Conservation (phyloP, 148 eudicot species). For the Mesembryanthemum crystallinum region DNA sequence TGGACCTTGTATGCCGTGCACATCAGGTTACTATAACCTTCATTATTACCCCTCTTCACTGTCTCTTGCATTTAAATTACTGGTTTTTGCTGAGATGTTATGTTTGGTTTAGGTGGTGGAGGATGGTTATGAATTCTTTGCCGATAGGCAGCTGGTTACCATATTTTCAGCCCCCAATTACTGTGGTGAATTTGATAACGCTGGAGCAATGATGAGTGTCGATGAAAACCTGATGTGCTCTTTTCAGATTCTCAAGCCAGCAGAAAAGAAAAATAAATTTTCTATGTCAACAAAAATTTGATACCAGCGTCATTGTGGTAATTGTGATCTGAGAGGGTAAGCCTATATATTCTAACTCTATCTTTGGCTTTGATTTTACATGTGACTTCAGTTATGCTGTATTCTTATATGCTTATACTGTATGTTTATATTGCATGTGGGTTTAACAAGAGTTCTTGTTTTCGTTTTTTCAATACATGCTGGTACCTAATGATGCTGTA, state of each 20-base stretch:
- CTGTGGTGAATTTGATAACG: conserved; percentile 79
- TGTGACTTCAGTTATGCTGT: not conserved
- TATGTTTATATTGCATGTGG: not conserved
- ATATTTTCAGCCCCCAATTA: conserved; percentile 75
- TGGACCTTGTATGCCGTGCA: conserved; percentile 75
- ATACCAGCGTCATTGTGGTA: conserved; percentile 21
- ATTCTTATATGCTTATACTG: not conserved
- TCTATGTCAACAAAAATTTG: conserved; percentile 61
- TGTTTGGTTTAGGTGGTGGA: conserved; percentile 57
- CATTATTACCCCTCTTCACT: not conserved
- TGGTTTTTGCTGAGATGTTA: conserved; percentile 10
- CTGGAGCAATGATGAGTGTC: conserved; percentile 82
- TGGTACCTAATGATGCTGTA: not conserved
- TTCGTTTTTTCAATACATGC: not conserved
- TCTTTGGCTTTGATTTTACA: not conserved
- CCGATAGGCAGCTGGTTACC: conserved; percentile 74
- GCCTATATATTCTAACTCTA: conserved; percentile 11
- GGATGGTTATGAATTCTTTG: conserved; percentile 79
- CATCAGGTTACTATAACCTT: conserved; percentile 48
- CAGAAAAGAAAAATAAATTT: conserved; percentile 62
- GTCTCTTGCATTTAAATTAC: not conserved
- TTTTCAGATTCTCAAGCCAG: conserved; percentile 76
- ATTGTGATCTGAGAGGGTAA: conserved; percentile 20
- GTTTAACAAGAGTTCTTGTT: not conserved
- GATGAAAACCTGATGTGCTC: conserved; percentile 70